Percentiles rank a stretch among this genome's conserved stretches.
These are phyloP conservation scores for Macrocybe gigantea DNA, from an alignment of 768 basidiomycete species.

Conservation along the genomic window DNA sequence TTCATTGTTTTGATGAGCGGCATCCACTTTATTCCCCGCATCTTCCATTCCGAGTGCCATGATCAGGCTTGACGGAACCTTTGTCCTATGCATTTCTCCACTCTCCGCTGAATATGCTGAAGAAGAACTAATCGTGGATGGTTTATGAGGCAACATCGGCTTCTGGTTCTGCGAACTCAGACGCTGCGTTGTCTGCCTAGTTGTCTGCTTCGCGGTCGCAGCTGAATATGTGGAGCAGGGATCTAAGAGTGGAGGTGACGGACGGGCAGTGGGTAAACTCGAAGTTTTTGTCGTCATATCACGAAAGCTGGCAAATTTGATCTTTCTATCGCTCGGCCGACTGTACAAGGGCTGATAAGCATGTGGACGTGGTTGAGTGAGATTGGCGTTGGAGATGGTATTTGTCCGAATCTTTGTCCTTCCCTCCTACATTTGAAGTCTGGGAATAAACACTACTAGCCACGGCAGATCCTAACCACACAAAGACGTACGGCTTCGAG, in stretches of 20 bases:
- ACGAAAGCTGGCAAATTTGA: slow-evolving; percentile 30
- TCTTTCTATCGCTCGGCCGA: slow-evolving; percentile 24
- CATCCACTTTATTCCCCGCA: slow-evolving; percentile 11
- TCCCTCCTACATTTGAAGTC: slow-evolving; percentile 13
- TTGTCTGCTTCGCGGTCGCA: slow-evolving; percentile 1
- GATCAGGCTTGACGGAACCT: slow-evolving; percentile 25
- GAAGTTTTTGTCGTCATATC: slow-evolving; percentile 5
- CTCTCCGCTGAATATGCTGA: slow-evolving; percentile 24
- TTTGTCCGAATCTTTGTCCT: slow-evolving; percentile 27
- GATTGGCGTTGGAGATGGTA: slow-evolving; percentile 33
- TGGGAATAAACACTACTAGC: no score
- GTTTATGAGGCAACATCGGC: slow-evolving; percentile 16
- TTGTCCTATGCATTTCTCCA: slow-evolving; percentile 20
- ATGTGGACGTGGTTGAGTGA: slow-evolving; percentile 15
- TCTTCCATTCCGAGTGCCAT: slow-evolving; percentile 27
- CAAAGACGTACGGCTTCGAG: slow-evolving; percentile 16
- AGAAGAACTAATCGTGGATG: slow-evolving; percentile 21
- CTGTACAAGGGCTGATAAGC: slow-evolving; percentile 23
- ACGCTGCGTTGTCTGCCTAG: background rate
- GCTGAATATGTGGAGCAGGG: background rate
- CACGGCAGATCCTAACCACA: no score
- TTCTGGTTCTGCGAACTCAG: slow-evolving; percentile 1
- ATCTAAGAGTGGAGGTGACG: background rate
- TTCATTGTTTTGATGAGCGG: background rate
- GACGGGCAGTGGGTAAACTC: background rate